Conservation (phyloP, 805 yeast species). For the Starmerella sirachaensis region DNA sequence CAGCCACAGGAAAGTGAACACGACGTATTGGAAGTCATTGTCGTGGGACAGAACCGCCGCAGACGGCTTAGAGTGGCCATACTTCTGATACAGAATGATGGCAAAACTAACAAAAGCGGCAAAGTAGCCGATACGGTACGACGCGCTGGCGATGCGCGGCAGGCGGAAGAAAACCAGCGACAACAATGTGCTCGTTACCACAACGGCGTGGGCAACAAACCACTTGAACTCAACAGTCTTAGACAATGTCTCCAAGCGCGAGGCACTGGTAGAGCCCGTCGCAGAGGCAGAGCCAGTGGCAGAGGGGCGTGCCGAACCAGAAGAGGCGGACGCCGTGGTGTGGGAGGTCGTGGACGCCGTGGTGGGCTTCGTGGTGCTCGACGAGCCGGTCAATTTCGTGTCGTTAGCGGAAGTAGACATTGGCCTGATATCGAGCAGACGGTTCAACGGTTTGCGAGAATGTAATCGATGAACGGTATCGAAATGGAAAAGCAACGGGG, state of each 20-base stretch:
- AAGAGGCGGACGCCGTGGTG: slow-evolving; percentile 3
- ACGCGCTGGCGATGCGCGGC: slow-evolving; percentile 30
- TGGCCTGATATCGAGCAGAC: too few species aligned
- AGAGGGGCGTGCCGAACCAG: slow-evolving; percentile 2
- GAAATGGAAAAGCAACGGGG: too few species aligned
- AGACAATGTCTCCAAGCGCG: slow-evolving; percentile 16
- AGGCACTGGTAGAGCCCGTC: slow-evolving; percentile 1
- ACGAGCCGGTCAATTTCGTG: too few species aligned
- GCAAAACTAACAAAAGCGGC: slow-evolving; percentile 66
- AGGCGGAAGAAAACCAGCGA: slow-evolving; percentile 16
- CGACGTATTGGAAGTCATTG: slow-evolving; percentile 64
- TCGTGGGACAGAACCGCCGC: slow-evolving; percentile 31
- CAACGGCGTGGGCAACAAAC: slow-evolving; percentile 22
- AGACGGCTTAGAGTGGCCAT: slow-evolving; percentile 22
- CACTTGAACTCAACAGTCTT: slow-evolving; percentile 24
- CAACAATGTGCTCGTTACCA: slow-evolving; percentile 16
- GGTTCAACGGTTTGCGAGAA: too few species aligned
- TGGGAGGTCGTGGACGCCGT: too few species aligned
- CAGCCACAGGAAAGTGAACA: slow-evolving; percentile 43
- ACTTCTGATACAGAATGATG: slow-evolving; percentile 56
- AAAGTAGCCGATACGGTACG: slow-evolving; percentile 49
- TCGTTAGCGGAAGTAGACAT: too few species aligned
- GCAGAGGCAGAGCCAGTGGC: background rate
- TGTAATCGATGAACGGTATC: too few species aligned
- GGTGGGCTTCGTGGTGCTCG: too few species aligned